Conservation (phyloP, 2,329 filamentous ascomycete species). For the Fusarium nurragi region DNA sequence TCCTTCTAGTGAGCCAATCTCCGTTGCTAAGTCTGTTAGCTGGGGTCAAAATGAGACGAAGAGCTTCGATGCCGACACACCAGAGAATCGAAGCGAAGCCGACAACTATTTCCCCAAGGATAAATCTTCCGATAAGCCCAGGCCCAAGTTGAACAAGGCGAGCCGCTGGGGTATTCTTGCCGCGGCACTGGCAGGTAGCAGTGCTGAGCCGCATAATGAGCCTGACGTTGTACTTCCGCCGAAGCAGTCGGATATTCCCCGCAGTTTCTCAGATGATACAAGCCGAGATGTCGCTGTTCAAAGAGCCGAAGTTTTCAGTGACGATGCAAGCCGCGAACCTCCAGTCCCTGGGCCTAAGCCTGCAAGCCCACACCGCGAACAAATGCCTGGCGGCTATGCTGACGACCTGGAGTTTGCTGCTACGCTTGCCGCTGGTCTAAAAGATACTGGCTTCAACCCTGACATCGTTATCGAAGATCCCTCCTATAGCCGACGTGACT, state of each 20-base stretch:
- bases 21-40: conserved; percentile 65
- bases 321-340: conserved; percentile 56
- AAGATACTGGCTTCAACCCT: conserved; percentile 76
- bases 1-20: conserved; percentile 35
- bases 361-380: conserved; percentile 55
- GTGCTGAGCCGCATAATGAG: conserved; percentile 50
- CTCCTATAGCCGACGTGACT: conserved; percentile 69
- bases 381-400: conserved; percentile 72
- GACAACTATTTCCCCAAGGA: conserved; percentile 45
- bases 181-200: conserved; percentile 58
- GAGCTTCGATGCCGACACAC: conserved; percentile 69
- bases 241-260: conserved; percentile 17
- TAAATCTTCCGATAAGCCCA: conserved; percentile 43
- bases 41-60: conserved; percentile 74
- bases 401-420: conserved; percentile 77
- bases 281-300: conserved; percentile 34
- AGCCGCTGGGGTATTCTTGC: conserved; percentile 64
- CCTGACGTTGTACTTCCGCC: conserved; percentile 40
- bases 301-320: conserved; percentile 43
- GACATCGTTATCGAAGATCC: conserved; percentile 75
- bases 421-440: conserved; percentile 72
- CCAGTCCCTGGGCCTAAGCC: conserved; percentile 68
- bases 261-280: conserved; percentile 24
- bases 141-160: conserved; percentile 51
- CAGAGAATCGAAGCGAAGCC: conserved; percentile 54